A percentile compares a stretch with the other conserved stretches of the same genome.
These are phyloP conservation scores for Tetrahymena borealis DNA, from an alignment of 73 alveolate genomes.

Conservation along the genomic window DNA sequence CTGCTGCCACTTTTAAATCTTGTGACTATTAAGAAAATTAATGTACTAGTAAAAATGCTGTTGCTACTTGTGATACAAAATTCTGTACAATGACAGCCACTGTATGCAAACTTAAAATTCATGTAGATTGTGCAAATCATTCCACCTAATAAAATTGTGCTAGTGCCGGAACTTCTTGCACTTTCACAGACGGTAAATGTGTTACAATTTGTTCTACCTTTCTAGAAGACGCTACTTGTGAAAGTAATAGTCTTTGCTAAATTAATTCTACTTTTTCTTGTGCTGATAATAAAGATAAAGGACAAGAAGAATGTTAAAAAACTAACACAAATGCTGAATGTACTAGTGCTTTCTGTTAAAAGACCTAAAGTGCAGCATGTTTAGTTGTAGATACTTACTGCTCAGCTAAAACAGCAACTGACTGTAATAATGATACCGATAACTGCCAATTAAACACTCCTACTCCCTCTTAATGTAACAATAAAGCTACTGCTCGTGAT, in stretches of 20 bases:
- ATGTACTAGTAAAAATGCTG: background rate
- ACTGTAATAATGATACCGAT: background rate
- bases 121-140: background rate
- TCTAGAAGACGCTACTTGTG: too few relatives aligned
- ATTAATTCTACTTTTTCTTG: too few relatives aligned
- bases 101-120: background rate
- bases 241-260: too few relatives aligned
- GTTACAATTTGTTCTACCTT: too few relatives aligned
- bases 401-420: background rate
- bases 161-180: background rate
- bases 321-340: too few relatives aligned
- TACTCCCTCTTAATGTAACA: background rate
- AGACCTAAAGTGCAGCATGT: too few relatives aligned
- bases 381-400: background rate
- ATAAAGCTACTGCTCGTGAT: background rate
- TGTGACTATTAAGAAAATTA: background rate
- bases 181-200: background rate
- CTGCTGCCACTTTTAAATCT: background rate
- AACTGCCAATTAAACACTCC: background rate
- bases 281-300: too few relatives aligned
- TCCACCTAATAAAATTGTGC: background rate
- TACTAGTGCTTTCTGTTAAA: too few relatives aligned
- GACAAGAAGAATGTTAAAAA: too few relatives aligned
- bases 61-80: background rate
- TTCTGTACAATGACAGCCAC: background rate